Conservation (phyloP, 495 filamentous ascomycete genomes). For the Penicillium angulare region DNA sequence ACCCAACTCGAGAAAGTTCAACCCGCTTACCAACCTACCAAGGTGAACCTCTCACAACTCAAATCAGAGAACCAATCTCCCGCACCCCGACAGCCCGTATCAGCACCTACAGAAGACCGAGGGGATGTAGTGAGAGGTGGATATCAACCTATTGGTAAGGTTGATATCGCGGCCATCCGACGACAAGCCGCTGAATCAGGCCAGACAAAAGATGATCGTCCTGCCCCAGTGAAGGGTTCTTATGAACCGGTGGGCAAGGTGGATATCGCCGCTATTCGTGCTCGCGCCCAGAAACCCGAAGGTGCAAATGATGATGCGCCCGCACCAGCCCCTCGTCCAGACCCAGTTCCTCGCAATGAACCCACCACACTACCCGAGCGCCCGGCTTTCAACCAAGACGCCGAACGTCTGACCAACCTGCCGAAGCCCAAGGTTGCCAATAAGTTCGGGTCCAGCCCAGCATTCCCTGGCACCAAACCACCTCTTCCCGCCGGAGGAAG, state of each 20-base stretch:
- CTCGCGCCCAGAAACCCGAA: conserved; percentile 67
- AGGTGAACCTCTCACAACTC: conserved; percentile 81
- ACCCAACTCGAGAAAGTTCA: conserved; percentile 90
- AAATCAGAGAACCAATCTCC: conserved; percentile 65
- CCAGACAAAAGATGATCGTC: conserved; percentile 66
- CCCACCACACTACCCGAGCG: conserved; percentile 62
- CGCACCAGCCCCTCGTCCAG: conserved; percentile 27
- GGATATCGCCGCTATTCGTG: conserved; percentile 88
- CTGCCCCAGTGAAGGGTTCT: conserved; percentile 79
- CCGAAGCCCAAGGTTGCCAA: conserved; percentile 95
- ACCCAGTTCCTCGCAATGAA: conserved; percentile 37
- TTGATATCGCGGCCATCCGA: conserved; percentile 88
- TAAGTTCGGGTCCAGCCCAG: conserved; percentile 68
- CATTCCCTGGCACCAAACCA: conserved; percentile 83
- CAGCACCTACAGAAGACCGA: conserved; percentile 32
- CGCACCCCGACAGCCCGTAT: conserved; percentile 42
- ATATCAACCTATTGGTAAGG: conserved; percentile 96
- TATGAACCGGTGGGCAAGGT: conserved; percentile 95
- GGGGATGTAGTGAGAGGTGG: conserved; percentile 75
- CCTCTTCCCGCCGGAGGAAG: conserved; percentile 68
- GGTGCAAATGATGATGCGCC: conserved; percentile 41
- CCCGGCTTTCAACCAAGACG: conserved; percentile 61
- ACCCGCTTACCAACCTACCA: conserved; percentile 89
- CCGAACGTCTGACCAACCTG: conserved; percentile 79
- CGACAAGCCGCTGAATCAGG: conserved; percentile 68